Percentiles rank a stretch among this genome's conserved stretches.
Evolutionary conservation across 306 rosid genomes (phyloP).

Genomic region (Vicia faba): DNA sequence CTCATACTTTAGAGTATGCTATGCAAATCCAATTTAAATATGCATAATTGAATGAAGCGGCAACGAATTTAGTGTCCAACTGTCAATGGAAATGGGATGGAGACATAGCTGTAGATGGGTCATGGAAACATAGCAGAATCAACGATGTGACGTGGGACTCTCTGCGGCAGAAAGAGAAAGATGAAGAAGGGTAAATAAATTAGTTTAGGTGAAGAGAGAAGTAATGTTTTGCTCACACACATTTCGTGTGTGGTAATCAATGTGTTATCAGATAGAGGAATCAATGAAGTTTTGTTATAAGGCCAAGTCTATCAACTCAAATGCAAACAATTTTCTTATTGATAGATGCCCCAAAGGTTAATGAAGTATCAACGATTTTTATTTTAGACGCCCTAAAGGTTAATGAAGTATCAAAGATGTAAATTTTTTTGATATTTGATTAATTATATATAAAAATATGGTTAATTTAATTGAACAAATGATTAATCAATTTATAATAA

Average conservation of each 20-base stretch:
- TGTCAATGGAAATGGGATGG: conserved; percentile 42
- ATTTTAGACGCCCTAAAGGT: no score
- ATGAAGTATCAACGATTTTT: no score
- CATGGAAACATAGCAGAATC: conserved; percentile 55
- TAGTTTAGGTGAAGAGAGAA: conserved; percentile 19
- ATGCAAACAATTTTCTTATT: no score
- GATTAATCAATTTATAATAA: no score
- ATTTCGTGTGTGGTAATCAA: conserved; percentile 75
- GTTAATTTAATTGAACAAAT: no score
- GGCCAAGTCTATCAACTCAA: conserved; percentile 19
- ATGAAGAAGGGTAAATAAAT: conserved; percentile 8
- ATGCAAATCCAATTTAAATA: conserved; percentile 6
- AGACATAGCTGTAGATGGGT: conserved; percentile 50
- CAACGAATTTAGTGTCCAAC: conserved; percentile 32
- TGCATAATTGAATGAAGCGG: conserved; percentile 7
- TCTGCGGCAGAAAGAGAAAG: conserved; percentile 33
- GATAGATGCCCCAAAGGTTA: no score
- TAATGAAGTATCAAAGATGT: no score
- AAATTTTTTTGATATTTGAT: no score
- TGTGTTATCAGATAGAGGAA: conserved; percentile 51
- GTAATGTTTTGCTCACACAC: conserved; percentile 64
- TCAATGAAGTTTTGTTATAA: conserved; percentile 48
- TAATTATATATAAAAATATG: no score
- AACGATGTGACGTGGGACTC: conserved; percentile 39
- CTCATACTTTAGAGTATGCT: neutral